phyloP scores from a whole-genome alignment of 2,329 filamentous ascomycete genomes.

The Phoma sp. region DNA sequence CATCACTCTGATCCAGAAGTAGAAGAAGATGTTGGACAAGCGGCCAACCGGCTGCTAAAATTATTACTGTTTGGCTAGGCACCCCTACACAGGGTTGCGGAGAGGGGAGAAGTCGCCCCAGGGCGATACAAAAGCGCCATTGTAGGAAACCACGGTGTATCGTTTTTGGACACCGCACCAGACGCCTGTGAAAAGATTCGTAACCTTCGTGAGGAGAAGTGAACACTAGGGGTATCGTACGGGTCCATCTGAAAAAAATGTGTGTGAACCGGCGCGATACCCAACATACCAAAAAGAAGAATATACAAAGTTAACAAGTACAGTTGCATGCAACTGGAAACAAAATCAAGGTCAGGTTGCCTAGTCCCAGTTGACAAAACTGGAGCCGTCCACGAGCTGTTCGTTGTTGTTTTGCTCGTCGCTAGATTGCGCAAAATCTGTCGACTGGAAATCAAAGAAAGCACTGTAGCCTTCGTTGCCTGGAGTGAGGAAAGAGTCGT shows the following conservation, averaged over 20 bases:
- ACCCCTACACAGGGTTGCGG: slow-evolving; percentile 8
- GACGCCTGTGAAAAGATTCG: slow-evolving; percentile 11
- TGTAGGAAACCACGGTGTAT: slow-evolving; percentile 10
- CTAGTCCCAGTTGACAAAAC: slow-evolving; percentile 37
- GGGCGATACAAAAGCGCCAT: slow-evolving; percentile 23
- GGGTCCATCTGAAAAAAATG: slow-evolving; percentile 12
- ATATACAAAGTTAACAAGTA: background rate
- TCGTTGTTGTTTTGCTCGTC: slow-evolving; percentile 27
- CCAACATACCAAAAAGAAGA: slow-evolving; percentile 4
- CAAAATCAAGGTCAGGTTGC: background rate
- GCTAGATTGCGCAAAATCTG: slow-evolving; percentile 20
- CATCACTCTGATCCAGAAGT: background rate
- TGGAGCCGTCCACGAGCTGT: slow-evolving; percentile 27
- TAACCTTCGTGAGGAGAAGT: slow-evolving; percentile 9
- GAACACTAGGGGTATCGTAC: slow-evolving; percentile 8
- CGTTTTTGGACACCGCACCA: slow-evolving; percentile 8
- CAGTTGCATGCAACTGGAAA: background rate
- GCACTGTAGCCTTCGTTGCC: slow-evolving; percentile 29
- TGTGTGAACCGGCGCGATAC: slow-evolving; percentile 10
- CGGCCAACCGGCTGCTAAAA: slow-evolving; percentile 8
- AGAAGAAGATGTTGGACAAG: background rate
- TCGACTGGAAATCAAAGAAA: slow-evolving; percentile 31
- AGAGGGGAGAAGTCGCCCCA: slow-evolving; percentile 16
- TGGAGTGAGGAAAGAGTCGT: slow-evolving; percentile 28
- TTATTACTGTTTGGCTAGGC: slow-evolving; percentile 28